Evolutionary conservation across 2,329 filamentous ascomycete species (phyloP).

Genomic region (Paraphoma chrysanthemicola): DNA sequence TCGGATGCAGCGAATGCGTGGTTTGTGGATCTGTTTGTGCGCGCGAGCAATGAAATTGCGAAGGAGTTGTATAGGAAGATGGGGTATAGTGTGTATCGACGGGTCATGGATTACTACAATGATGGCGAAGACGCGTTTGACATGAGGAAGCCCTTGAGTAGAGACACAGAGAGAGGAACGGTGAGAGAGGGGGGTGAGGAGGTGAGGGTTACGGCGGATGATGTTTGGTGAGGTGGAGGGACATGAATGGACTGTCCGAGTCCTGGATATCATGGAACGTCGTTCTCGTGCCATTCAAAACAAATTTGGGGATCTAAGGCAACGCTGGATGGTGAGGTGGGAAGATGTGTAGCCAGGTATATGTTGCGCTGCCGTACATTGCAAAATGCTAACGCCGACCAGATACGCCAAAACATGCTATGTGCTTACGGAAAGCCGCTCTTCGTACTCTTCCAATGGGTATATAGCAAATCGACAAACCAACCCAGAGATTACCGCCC

Average conservation of each 20-base stretch:
- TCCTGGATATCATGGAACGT: no score
- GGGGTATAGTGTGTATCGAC: slow-evolving; percentile 87
- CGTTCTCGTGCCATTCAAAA: no score
- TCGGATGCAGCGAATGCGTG: slow-evolving; percentile 84
- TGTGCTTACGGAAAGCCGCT: slow-evolving; percentile 1
- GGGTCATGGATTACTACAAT: slow-evolving; percentile 91
- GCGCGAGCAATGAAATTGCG: slow-evolving; percentile 85
- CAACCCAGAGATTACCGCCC: slow-evolving; percentile 2
- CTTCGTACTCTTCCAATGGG: slow-evolving; percentile 5
- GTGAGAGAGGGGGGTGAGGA: slow-evolving; percentile 81
- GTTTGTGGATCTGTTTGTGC: slow-evolving; percentile 96
- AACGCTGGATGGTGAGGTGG: not conserved
- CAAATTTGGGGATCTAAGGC: not conserved
- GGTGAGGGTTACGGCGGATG: slow-evolving; percentile 77
- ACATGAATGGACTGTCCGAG: not conserved
- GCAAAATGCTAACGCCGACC: not conserved
- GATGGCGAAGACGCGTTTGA: slow-evolving; percentile 96
- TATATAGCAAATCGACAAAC: slow-evolving; percentile 22
- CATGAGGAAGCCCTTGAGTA: slow-evolving; percentile 90
- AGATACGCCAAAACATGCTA: not conserved
- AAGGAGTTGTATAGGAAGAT: slow-evolving; percentile 88
- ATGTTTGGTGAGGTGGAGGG: slow-evolving; percentile 73
- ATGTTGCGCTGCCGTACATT: not conserved
- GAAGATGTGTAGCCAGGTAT: not conserved
- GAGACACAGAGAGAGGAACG: slow-evolving; percentile 78